phyloP scores from a whole-genome alignment of 2,329 filamentous ascomycete genomes.

The Cadophora sp. region DNA sequence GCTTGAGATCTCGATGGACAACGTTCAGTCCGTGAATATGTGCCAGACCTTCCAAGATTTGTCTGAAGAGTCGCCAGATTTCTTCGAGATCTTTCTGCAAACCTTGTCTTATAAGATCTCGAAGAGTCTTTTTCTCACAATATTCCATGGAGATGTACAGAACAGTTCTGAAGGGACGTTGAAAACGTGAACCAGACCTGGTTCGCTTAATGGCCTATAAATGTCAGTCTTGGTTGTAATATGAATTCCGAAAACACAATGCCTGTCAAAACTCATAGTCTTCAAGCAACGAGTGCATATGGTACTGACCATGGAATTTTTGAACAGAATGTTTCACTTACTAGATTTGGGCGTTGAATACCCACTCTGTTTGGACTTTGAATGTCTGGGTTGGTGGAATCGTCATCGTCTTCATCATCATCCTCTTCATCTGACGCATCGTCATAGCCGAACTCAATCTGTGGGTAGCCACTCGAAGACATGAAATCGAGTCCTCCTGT shows the following conservation, averaged over 20 bases:
- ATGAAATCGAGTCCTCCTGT: slow-evolving; percentile 91
- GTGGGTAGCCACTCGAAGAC: slow-evolving; percentile 79
- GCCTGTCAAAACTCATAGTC: not conserved
- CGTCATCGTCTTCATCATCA: slow-evolving; percentile 53
- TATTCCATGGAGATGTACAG: slow-evolving; percentile 99
- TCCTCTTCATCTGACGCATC: slow-evolving; percentile 54
- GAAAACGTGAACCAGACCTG: slow-evolving; percentile 46
- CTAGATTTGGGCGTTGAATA: slow-evolving; percentile 34
- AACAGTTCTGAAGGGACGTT: slow-evolving; percentile 69
- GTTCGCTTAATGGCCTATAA: slow-evolving; percentile 38
- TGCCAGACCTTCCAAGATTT: slow-evolving; percentile 86
- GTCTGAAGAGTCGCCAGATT: slow-evolving; percentile 88
- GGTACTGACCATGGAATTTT: not conserved
- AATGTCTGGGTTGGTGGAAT: slow-evolving; percentile 54
- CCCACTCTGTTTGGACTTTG: slow-evolving; percentile 40
- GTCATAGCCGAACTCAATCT: slow-evolving; percentile 76
- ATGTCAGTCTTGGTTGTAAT: slow-evolving; percentile 7
- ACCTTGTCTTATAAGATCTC: slow-evolving; percentile 82
- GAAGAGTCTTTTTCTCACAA: slow-evolving; percentile 86
- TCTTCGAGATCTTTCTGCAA: slow-evolving; percentile 78
- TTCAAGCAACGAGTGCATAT: too few relatives aligned
- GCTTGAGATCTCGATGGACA: slow-evolving; percentile 95
- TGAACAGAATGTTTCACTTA: slow-evolving; percentile 15
- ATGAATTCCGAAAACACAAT: not conserved
- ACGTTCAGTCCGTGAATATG: slow-evolving; percentile 92